phyloP scores from a whole-genome alignment of 176 grass and related monocot species.

The Coix lacrymajobi region DNA sequence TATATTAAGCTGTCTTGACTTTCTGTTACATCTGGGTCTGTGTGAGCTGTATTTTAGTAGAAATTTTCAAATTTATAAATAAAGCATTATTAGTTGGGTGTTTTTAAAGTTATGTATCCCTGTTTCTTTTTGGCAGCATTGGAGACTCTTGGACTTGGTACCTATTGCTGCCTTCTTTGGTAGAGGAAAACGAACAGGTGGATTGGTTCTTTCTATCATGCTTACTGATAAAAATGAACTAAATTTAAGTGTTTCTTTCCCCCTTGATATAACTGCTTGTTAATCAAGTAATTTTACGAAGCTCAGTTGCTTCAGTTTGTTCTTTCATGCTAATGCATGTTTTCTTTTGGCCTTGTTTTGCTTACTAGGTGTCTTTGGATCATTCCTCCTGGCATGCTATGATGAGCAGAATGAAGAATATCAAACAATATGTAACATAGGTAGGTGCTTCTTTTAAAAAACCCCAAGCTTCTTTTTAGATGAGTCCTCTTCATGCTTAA shows the following conservation, averaged over 20 bases:
- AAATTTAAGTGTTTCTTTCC: not conserved
- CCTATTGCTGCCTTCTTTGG: conserved; percentile 92
- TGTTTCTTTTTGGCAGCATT: conserved; percentile 49
- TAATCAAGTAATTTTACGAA: not conserved
- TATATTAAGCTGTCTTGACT: not conserved
- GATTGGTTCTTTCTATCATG: conserved; percentile 19
- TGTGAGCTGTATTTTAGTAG: not conserved
- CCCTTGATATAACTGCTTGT: not conserved
- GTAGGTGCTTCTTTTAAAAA: conserved; percentile 20
- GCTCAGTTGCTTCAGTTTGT: not conserved
- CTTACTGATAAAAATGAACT: conserved; percentile 15
- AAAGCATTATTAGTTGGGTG: not conserved
- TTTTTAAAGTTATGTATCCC: conserved; percentile 5
- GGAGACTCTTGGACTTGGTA: conserved; percentile 94
- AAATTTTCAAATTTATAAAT: not conserved
- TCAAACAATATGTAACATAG: conserved; percentile 97
- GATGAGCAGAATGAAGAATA: conserved; percentile 97
- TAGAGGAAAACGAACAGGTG: conserved; percentile 89
- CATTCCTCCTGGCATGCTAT: conserved; percentile 94
- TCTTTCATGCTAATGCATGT: not conserved
- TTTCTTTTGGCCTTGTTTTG: conserved; percentile 28
- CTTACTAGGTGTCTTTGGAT: conserved; percentile 84
- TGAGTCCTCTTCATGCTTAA: conserved; percentile 12
- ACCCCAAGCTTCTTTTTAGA: not conserved
- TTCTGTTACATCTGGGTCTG: not conserved